Percentiles rank a stretch among this genome's conserved stretches.
Conservation (phyloP, 495 filamentous ascomycete species). For the Lichina pygmaea region DNA sequence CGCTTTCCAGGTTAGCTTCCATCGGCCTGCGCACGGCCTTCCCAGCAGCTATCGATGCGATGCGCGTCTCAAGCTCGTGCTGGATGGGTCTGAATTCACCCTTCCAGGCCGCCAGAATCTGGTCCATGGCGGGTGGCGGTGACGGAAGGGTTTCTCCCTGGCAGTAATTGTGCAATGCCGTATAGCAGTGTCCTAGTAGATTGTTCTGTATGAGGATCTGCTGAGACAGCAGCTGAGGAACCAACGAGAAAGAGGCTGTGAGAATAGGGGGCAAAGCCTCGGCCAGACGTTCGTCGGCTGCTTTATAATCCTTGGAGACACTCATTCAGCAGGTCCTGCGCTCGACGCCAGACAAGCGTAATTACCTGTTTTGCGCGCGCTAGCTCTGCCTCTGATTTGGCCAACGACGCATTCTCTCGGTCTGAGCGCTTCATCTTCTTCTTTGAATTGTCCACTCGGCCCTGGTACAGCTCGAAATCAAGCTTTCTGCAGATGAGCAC, state of each 20-base stretch:
- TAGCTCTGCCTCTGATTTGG: slow-evolving; percentile 58
- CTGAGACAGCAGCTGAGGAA: slow-evolving; percentile 46
- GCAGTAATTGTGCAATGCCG: slow-evolving; percentile 53
- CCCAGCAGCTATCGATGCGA: slow-evolving; percentile 40
- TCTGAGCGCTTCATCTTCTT: slow-evolving; percentile 48
- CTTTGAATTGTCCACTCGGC: slow-evolving; percentile 38
- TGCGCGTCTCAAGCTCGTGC: slow-evolving; percentile 38
- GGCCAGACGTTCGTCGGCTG: slow-evolving; percentile 59
- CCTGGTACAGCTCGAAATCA: slow-evolving; percentile 64
- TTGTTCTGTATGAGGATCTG: slow-evolving; percentile 65
- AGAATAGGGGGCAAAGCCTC: slow-evolving; percentile 52
- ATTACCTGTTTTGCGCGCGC: slow-evolving; percentile 35
- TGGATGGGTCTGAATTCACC: slow-evolving; percentile 34
- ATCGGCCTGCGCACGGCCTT: slow-evolving; percentile 45
- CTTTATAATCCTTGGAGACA: slow-evolving; percentile 40
- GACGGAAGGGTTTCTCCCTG: slow-evolving; percentile 42
- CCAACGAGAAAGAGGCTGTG: slow-evolving; percentile 43
- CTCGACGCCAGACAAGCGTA: not conserved
- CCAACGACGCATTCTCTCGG: slow-evolving; percentile 48
- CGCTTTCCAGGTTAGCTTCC: slow-evolving; percentile 4
- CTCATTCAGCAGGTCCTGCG: not conserved
- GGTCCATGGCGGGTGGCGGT: slow-evolving; percentile 43
- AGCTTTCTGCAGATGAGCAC: slow-evolving; percentile 12
- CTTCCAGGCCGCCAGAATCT: slow-evolving; percentile 46
- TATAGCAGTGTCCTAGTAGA: slow-evolving; percentile 66